Evolutionary conservation across 176 grass and related monocot genomes (phyloP).

Genomic region (Aechmea fasciata): DNA sequence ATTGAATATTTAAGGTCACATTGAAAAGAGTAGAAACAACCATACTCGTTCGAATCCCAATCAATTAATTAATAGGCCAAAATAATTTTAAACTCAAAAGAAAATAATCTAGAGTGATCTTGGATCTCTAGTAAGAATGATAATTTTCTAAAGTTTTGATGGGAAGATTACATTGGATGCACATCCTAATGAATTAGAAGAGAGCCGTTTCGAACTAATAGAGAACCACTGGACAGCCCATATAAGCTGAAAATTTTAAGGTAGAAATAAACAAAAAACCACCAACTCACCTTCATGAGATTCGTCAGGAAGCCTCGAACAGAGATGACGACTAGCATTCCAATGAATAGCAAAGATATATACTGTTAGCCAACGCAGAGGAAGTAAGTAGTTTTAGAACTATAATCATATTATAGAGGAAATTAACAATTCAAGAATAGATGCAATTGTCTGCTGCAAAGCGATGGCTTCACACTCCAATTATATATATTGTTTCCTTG

Average conservation of each 20-base stretch:
- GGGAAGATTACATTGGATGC: too few species aligned
- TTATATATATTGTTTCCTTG: too few species aligned
- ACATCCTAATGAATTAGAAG: too few species aligned
- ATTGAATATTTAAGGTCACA: not conserved
- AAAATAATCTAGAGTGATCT: too few species aligned
- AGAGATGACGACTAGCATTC: slow-evolving; percentile 96
- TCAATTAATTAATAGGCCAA: too few species aligned
- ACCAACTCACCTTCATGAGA: slow-evolving; percentile 68
- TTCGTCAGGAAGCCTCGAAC: slow-evolving; percentile 93
- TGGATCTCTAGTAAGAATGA: too few species aligned
- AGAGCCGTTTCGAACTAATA: not conserved
- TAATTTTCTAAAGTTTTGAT: too few species aligned
- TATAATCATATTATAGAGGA: slow-evolving; percentile 11
- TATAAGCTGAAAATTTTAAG: not conserved
- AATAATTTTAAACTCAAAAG: too few species aligned
- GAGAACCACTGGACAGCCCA: not conserved
- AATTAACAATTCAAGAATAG: not conserved
- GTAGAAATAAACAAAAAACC: not conserved
- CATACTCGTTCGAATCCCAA: too few species aligned
- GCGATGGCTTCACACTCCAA: too few species aligned
- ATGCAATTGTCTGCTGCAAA: not conserved
- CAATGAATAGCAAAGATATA: slow-evolving; percentile 97
- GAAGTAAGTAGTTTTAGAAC: slow-evolving; percentile 9
- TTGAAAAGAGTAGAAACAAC: too few species aligned
- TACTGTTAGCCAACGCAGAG: slow-evolving; percentile 40